Conservation (phyloP, 2,329 filamentous ascomycete genomes). For the Cytospora chrysosperma region DNA sequence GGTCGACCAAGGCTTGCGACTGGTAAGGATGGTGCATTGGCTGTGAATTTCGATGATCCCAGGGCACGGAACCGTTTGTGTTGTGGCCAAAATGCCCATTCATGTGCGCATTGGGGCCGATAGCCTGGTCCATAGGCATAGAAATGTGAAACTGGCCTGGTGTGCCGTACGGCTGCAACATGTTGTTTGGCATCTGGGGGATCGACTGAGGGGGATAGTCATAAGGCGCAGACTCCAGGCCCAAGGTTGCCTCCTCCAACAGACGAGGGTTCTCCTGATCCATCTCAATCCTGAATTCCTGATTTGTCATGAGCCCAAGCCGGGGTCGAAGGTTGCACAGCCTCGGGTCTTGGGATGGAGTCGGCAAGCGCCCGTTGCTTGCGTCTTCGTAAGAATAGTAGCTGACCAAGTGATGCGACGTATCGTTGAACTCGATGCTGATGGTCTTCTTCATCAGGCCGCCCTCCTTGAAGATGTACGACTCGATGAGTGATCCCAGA, state of each 20-base stretch:
- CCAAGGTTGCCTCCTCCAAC: constrained; percentile 17
- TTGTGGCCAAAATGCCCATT: constrained; percentile 10
- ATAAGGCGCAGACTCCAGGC: neutral
- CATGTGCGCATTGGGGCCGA: constrained; percentile 11
- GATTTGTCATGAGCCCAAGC: constrained; percentile 55
- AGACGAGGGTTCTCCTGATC: constrained; percentile 53
- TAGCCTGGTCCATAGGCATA: constrained; percentile 9
- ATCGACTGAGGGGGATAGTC: constrained; percentile 1
- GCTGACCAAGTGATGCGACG: constrained; percentile 81
- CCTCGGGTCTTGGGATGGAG: constrained; percentile 55
- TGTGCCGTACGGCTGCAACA: constrained; percentile 16
- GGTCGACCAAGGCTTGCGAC: constrained; percentile 14
- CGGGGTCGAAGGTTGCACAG: constrained; percentile 55
- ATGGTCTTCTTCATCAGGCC: constrained; percentile 93
- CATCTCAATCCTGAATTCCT: constrained; percentile 66
- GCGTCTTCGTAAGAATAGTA: constrained; percentile 86
- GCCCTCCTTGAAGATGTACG: constrained; percentile 79
- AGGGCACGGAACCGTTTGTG: neutral
- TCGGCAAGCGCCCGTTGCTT: constrained; percentile 55
- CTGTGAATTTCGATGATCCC: constrained; percentile 14
- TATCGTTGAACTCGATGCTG: constrained; percentile 70
- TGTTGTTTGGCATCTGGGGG: constrained; percentile 15
- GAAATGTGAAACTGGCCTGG: constrained; percentile 17
- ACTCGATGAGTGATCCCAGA: constrained; percentile 84
- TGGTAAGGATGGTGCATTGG: constrained; percentile 12